These are phyloP conservation scores for Aureoboletus auriporus DNA, from an alignment of 768 basidiomycete genomes.

Conservation along the genomic window DNA sequence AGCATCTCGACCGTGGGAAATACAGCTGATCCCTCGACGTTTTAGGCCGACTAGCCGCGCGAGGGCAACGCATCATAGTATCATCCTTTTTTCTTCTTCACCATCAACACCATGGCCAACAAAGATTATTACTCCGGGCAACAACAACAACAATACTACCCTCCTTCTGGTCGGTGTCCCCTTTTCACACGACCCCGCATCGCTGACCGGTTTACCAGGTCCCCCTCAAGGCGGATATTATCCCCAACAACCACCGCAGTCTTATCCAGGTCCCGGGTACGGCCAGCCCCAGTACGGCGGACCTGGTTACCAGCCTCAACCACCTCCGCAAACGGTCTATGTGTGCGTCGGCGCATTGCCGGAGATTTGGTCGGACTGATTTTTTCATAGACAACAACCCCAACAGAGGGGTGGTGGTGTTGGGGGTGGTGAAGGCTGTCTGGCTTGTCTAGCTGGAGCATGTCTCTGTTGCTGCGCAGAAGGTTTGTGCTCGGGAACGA, in stretches of 20 bases:
- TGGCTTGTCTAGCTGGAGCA: slow-evolving; percentile 46
- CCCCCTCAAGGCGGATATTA: slow-evolving; percentile 69
- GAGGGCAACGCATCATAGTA: slow-evolving; percentile 8
- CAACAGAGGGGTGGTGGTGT: slow-evolving; percentile 30
- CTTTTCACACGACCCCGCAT: background rate
- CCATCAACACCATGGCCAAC: slow-evolving; percentile 52
- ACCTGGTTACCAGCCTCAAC: slow-evolving; percentile 49
- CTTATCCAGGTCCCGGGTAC: slow-evolving; percentile 53
- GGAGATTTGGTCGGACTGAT: background rate
- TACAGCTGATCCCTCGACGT: slow-evolving; percentile 6
- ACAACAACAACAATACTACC: slow-evolving; percentile 51
- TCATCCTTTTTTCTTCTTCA: slow-evolving; percentile 10
- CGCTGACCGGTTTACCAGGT: slow-evolving; percentile 40
- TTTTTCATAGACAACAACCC: slow-evolving; percentile 37
- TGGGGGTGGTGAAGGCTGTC: slow-evolving; percentile 32
- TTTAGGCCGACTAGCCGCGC: slow-evolving; percentile 17
- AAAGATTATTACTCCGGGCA: slow-evolving; percentile 67
- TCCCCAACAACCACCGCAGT: slow-evolving; percentile 68
- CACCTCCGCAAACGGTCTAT: slow-evolving; percentile 78
- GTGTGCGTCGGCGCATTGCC: slow-evolving; percentile 48
- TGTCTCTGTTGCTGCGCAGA: slow-evolving; percentile 51
- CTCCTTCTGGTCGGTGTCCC: slow-evolving; percentile 44
- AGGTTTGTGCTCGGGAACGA: slow-evolving; percentile 31
- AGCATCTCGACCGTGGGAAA: slow-evolving; percentile 18
- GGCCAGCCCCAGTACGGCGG: slow-evolving; percentile 29